A percentile compares a stretch with the other conserved stretches of the same genome.
These are phyloP conservation scores for Chlamydomonas asymmetrica DNA, from an alignment of 139 green algal species.

Conservation along the genomic window DNA sequence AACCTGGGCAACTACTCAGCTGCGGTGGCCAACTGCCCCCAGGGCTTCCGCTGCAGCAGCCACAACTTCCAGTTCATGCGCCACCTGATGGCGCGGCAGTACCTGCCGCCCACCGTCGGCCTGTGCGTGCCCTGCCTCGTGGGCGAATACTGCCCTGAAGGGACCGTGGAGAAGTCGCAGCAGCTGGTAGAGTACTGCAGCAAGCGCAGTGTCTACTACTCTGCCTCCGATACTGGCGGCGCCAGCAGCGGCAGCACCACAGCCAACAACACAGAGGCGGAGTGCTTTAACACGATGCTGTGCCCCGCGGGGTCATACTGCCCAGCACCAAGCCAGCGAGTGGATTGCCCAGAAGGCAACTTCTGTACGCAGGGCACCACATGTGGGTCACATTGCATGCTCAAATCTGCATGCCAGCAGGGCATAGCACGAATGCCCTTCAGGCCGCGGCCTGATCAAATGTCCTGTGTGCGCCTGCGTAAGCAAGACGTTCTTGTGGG, in stretches of 20 bases:
- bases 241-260: background rate
- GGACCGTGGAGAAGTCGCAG: conserved; percentile 17
- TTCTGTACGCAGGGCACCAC: conserved; percentile 10
- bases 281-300: conserved; percentile 10
- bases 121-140: conserved; percentile 24
- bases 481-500: too few species aligned
- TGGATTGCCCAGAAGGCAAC: background rate
- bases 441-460: too few species aligned
- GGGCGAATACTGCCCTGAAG: conserved; percentile 16
- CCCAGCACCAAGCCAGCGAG: background rate
- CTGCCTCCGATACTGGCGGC: background rate
- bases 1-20: background rate
- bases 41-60: conserved; percentile 18
- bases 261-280: too few species aligned
- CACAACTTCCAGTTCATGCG: background rate
- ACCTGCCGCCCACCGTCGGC: background rate
- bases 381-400: too few species aligned
- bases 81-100: background rate
- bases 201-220: background rate
- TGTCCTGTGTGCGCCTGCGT: too few species aligned
- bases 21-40: background rate
- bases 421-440: too few species aligned
- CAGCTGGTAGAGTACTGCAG: conserved; percentile 7
- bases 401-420: too few species aligned
- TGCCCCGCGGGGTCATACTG: conserved; percentile 13